phyloP scores from a whole-genome alignment of 2,329 filamentous ascomycete genomes.

The Xylariaceae sp. region DNA sequence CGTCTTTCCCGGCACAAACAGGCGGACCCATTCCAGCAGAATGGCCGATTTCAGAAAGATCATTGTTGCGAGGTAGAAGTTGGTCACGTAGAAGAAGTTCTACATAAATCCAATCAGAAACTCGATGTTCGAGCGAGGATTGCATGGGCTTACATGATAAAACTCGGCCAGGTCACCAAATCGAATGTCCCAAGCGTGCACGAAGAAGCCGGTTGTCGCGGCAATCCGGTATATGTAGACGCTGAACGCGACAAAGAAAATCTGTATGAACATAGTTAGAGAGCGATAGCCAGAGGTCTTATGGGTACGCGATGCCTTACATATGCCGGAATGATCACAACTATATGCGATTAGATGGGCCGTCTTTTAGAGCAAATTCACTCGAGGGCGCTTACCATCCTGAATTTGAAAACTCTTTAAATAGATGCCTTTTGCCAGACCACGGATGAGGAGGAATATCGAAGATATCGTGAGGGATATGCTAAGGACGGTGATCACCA shows the following conservation, averaged over 20 bases:
- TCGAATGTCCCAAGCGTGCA: constrained; percentile 27
- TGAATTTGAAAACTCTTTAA: constrained; percentile 13
- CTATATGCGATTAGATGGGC: not conserved
- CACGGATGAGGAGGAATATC: constrained; percentile 18
- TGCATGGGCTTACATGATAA: constrained; percentile 10
- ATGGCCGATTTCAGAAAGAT: constrained; percentile 25
- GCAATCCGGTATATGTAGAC: constrained; percentile 15
- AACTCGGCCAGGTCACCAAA: constrained; percentile 15
- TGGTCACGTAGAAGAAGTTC: constrained; percentile 21
- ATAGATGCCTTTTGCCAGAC: constrained; percentile 7
- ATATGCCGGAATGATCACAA: constrained; percentile 15
- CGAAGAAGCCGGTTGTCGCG: constrained; percentile 18
- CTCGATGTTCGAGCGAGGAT: not conserved
- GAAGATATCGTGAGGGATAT: constrained; percentile 10
- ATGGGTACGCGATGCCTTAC: constrained; percentile 2
- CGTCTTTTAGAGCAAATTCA: not conserved
- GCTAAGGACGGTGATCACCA: constrained; percentile 2
- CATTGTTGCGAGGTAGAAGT: constrained; percentile 19
- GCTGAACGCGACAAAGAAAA: constrained; percentile 11
- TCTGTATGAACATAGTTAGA: not conserved
- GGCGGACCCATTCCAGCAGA: constrained; percentile 23
- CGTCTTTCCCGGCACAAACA: constrained; percentile 18
- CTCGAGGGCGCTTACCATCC: constrained; percentile 7
- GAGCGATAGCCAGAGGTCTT: not conserved
- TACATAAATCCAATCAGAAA: not conserved